Evolutionary conservation across 2,329 filamentous ascomycete species (phyloP).

Genomic region (Diaporthe amygdali): DNA sequence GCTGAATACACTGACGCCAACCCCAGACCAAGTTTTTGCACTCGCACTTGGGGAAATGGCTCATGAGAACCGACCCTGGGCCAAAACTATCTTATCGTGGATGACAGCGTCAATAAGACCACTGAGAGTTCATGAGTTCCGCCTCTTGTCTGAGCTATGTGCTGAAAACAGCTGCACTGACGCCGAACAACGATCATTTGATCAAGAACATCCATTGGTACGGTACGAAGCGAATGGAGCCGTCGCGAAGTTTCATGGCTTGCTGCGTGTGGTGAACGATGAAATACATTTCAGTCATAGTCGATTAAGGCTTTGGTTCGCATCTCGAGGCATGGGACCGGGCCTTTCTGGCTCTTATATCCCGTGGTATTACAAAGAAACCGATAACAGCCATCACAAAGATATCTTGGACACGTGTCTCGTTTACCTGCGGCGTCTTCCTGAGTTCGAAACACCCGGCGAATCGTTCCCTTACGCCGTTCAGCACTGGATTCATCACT

Average conservation of each 20-base stretch:
- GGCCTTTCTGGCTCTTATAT: background rate
- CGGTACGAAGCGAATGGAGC: background rate
- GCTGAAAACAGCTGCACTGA: background rate
- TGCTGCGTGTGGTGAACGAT: background rate
- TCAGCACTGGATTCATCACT: background rate
- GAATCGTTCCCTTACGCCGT: background rate
- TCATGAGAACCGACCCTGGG: background rate
- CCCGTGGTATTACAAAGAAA: background rate
- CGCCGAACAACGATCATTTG: background rate
- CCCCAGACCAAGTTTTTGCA: background rate
- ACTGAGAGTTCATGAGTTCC: background rate
- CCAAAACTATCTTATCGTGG: background rate
- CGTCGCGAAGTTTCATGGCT: background rate
- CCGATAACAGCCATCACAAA: background rate
- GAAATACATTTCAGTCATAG: background rate
- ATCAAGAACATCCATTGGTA: background rate
- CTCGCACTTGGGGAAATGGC: background rate
- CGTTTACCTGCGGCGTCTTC: background rate
- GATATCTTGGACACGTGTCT: background rate
- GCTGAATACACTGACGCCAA: background rate
- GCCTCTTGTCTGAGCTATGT: background rate
- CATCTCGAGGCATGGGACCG: background rate
- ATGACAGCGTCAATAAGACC: background rate
- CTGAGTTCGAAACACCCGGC: background rate
- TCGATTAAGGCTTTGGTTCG: background rate